A percentile compares a stretch with the other conserved stretches of the same genome.
Conservation (phyloP, 306 rosid species). For the Astragalus membranaceus region DNA sequence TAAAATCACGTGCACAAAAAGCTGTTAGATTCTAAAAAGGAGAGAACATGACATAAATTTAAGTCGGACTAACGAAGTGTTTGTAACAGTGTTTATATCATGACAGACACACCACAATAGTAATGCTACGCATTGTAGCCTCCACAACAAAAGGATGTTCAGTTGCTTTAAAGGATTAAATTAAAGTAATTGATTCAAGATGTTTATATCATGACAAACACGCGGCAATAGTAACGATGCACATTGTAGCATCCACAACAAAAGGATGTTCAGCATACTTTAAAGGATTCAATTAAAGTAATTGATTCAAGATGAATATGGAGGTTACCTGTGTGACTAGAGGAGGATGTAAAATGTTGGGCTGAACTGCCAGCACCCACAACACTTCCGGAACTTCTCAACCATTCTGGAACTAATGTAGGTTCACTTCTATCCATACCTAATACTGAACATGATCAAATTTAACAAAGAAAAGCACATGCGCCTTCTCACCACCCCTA, state of each 20-base stretch:
- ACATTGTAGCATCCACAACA: too few species aligned
- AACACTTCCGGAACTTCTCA: conserved; percentile 84
- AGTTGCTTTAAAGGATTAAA: too few species aligned
- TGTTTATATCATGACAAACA: too few species aligned
- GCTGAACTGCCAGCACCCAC: conserved; percentile 81
- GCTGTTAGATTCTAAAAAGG: not conserved
- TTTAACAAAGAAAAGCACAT: conserved; percentile 22
- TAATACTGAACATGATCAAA: conserved; percentile 82
- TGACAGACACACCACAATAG: too few species aligned
- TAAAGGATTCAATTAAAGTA: not conserved
- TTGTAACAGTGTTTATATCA: too few species aligned
- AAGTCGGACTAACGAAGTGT: not conserved
- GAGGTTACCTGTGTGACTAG: conserved; percentile 58
- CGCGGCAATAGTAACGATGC: too few species aligned
- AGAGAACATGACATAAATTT: not conserved
- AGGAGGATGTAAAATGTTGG: conserved; percentile 67
- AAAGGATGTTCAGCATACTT: not conserved
- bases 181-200: too few species aligned
- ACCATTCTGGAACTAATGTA: conserved; percentile 94
- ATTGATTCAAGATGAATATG: not conserved
- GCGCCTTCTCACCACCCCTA: conserved; percentile 43
- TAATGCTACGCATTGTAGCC: too few species aligned
- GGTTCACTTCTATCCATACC: conserved; percentile 99
- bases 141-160: too few species aligned
- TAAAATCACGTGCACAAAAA: not conserved